Evolutionary conservation across 148 eudicot genomes (phyloP), one percentile per base, ranked within the genome.

Genomic region (Chenopodium album): DNA sequence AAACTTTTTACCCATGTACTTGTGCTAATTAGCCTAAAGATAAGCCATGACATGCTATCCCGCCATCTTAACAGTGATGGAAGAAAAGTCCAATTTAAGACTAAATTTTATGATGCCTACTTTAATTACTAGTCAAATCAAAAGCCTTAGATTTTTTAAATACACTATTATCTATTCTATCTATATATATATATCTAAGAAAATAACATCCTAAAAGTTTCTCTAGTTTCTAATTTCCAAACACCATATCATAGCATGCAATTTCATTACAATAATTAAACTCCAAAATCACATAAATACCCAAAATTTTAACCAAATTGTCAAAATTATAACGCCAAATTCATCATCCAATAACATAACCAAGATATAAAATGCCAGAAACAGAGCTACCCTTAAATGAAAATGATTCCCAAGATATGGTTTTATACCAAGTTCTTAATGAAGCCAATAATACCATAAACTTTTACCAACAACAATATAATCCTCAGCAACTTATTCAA

Each of bases 371-470:
- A 7, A 80, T 65, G 76, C 82, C 87, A 48, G 86, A 82, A 69
- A 22, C 76, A 41, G 91, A 89, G 28, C 81, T 92, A 0, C 95
- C 95, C 52, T 85, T 92, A 4, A 92, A 92, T 67, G 95, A 92
- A 82, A 88, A 90, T 72, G 95, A 92, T 69, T 90, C 95, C 10
- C 91, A 92, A 83, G 95, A 92, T 77, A 89, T 92, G 86, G 85
- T 92, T 29, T 32, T 92, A 37, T 81, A 72, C 74, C 82, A 92
- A 52, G 84, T 92, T 73, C 87, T 92, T 1, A 87, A 79, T 23
- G 93, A 90, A 75, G 91, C 92, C 60, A 81, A 77, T 32, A 81
- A 77, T 32, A 7, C 78, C 29, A 56, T 44, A 7, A 70, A 64
- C 54, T 17, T 69, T 23, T 26, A 14, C 54, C 62, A 13, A 47